Conservation (phyloP, 305 asterid genomes). For the Salvia sclarea region DNA sequence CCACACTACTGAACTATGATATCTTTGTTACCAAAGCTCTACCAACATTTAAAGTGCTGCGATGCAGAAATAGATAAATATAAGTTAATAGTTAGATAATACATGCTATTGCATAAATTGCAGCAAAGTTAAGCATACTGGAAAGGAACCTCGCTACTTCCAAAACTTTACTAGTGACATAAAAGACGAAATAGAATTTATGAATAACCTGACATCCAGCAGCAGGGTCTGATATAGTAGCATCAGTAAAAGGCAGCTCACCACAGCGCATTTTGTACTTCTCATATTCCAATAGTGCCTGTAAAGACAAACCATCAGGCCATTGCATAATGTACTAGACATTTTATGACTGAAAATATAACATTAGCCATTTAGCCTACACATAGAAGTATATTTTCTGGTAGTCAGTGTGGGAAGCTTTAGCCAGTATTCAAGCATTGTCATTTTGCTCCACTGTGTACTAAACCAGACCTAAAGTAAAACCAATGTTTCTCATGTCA, state of each 20-base stretch:
- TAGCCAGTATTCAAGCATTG: not conserved
- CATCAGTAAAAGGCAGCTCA: conserved; percentile 78
- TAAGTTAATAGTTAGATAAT: conserved; percentile 1
- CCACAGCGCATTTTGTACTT: conserved; percentile 86
- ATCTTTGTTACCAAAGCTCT: not conserved
- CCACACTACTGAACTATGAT: not conserved
- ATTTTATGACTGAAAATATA: conserved; percentile 12
- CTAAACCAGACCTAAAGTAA: too few relatives aligned
- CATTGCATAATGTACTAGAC: conserved; percentile 20
- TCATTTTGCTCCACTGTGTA: too few relatives aligned
- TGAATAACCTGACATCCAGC: conserved; percentile 69
- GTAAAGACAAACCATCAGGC: conserved; percentile 35
- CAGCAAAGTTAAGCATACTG: conserved; percentile 1
- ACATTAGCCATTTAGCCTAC: not conserved
- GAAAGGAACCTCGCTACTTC: conserved; percentile 11
- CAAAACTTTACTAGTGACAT: conserved; percentile 1
- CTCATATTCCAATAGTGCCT: conserved; percentile 90
- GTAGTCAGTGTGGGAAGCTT: not conserved
- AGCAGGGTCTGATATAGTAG: conserved; percentile 59
- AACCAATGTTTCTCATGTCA: too few relatives aligned
- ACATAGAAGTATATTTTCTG: not conserved
- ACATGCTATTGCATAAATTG: conserved; percentile 15
- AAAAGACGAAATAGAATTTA: not conserved
- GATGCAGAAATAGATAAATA: conserved; percentile 16
- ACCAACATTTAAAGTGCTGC: not conserved